Evolutionary conservation across 73 alveolate genomes (phyloP), one percentile per base, ranked within the genome.

Genomic region (Blepharisma stoltei): DNA sequence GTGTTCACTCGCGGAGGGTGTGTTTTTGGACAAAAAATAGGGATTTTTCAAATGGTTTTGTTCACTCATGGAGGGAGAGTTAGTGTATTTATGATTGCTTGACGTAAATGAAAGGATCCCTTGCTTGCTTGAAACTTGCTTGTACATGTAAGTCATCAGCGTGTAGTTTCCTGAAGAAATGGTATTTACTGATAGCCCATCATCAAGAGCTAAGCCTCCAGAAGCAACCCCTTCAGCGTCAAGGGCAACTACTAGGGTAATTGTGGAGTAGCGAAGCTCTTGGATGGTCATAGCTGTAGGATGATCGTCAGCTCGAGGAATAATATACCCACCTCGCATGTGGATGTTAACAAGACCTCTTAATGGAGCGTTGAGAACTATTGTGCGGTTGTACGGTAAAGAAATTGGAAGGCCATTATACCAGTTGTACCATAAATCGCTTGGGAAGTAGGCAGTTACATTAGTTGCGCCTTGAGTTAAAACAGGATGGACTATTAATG

Each of bases 401-500:
- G n/a, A 21, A 37, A 60, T 60, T 14, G 0, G 41, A 9, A 9
- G 14, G 37, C 76, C 49, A 25, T 14, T 4, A 37, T 25, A 60
- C 55, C 41, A 25, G 52, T 60, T 37, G 21, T 25, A 20, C 71
- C 76, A 60, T 21, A 25, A 1, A 25, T 60, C 41, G 21, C 38
- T 21, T 21, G 76, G 76, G 76, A 60, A 60, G 21, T 60, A 60
- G 21, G 41, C 41, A 20, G 14, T 27, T 11, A 25, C 76, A 4
- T 9, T 60, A 60, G n/a, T 60, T 11, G 76, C 55, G 4, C 41
- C 41, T 25, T 25, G 76, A 60, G 76, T 25, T 11, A 60, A 49
- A 70, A 46, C 46, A 52, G 83, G 70, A 6, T 79, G 48, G 6
- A 68, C 46, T 55, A 73, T 77, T 18, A 82, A 54, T 21, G 87